phyloP scores from a whole-genome alignment of 1,284 basidiomycete species.

The Schizophyllum amplum region DNA sequence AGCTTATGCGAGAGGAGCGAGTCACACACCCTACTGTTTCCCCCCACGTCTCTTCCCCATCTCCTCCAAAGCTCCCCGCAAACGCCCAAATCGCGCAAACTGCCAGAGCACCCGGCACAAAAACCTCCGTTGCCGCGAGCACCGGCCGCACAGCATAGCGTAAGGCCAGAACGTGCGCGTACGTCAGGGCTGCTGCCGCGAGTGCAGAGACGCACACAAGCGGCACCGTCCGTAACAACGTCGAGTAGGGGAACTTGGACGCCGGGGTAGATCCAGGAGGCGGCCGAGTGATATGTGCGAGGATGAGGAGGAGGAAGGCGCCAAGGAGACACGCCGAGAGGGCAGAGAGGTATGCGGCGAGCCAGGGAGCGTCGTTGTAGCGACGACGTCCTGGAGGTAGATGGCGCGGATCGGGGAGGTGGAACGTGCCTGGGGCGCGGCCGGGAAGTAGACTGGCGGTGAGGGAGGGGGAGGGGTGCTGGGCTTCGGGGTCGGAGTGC shows the following conservation, averaged over 20 bases:
- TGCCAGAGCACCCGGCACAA: constrained; percentile 75
- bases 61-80: constrained; percentile 79
- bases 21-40: constrained; percentile 76
- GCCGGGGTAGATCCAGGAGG: constrained; percentile 29
- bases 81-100: constrained; percentile 85
- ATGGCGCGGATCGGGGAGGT: constrained; percentile 64
- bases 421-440: constrained; percentile 66
- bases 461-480: constrained; percentile 36
- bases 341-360: constrained; percentile 53
- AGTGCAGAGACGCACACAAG: constrained; percentile 75
- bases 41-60: constrained; percentile 65
- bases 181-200: constrained; percentile 63
- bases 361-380: constrained; percentile 67
- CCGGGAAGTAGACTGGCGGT: constrained; percentile 65
- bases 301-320: constrained; percentile 56
- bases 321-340: constrained; percentile 52
- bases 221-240: constrained; percentile 77
- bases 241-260: constrained; percentile 56
- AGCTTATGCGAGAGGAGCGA: no score
- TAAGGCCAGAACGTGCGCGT: constrained; percentile 70
- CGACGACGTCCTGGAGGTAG: constrained; percentile 52
- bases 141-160: constrained; percentile 77
- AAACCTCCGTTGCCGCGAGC: constrained; percentile 70
- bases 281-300: constrained; percentile 27
- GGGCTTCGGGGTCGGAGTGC: not conserved